Evolutionary conservation across 2,329 filamentous ascomycete genomes (phyloP).

Genomic region (Colletotrichum lindemuthianum): DNA sequence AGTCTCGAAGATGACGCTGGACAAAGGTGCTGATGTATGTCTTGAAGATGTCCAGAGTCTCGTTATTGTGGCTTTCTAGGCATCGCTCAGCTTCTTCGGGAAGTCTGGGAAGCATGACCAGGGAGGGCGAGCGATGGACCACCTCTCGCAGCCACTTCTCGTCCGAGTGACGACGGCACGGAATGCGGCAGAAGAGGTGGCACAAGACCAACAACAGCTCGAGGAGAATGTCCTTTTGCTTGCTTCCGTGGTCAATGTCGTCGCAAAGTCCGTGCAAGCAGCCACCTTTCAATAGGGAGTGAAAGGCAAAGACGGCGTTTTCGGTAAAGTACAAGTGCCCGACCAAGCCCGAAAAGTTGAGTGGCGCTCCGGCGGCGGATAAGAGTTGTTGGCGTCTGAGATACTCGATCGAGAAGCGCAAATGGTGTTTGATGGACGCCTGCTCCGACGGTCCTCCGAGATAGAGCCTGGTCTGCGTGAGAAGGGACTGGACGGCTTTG

Average conservation of each 20-base stretch:
- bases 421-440: conserved; percentile 77
- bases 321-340: conserved; percentile 82
- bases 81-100: conserved; percentile 60
- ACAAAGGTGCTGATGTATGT: conserved; percentile 77
- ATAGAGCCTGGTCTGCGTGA: conserved; percentile 76
- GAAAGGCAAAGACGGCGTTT: conserved; percentile 80
- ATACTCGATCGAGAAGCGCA: conserved; percentile 85
- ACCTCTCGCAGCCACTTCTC: conserved; percentile 56
- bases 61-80: conserved; percentile 69
- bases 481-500: conserved; percentile 70
- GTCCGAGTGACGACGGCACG: conserved; percentile 53
- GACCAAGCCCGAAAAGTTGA: conserved; percentile 78
- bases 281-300: conserved; percentile 75
- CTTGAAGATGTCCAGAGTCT: conserved; percentile 73
- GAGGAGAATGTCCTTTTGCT: conserved; percentile 60
- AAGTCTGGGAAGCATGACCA: conserved; percentile 41
- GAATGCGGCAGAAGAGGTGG: conserved; percentile 74
- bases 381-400: conserved; percentile 75
- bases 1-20: conserved; percentile 66
- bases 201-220: conserved; percentile 74
- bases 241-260: conserved; percentile 55
- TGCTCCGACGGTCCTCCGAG: conserved; percentile 75
- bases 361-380: conserved; percentile 66
- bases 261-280: conserved; percentile 74
- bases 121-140: conserved; percentile 67